Evolutionary conservation across 116 monocot genomes (phyloP).

Genomic region (Phalaenopsis hybrid): DNA sequence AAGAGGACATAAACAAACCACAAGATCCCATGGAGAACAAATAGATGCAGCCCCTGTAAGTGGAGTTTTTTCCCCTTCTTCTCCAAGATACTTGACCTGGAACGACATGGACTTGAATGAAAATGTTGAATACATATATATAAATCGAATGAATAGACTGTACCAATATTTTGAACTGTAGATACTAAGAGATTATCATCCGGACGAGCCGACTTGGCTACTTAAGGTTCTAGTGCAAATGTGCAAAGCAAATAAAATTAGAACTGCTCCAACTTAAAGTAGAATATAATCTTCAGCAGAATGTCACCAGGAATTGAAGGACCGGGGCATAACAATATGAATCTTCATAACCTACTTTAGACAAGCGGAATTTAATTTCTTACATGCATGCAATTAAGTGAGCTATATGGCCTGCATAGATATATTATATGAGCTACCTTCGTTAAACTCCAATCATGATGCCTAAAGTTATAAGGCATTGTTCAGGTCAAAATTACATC

Average conservation of each 20-base stretch:
- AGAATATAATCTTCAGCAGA: neutral
- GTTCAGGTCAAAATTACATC: neutral
- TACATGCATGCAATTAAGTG: neutral
- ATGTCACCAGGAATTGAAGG: neutral
- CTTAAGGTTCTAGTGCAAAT: neutral
- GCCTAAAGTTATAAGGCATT: neutral
- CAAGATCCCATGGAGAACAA: conserved; percentile 96
- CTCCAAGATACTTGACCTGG: conserved; percentile 98
- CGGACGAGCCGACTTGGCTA: neutral
- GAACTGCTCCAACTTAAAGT: neutral
- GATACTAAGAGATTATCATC: neutral
- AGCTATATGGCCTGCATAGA: neutral
- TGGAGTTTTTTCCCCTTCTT: conserved; percentile 83
- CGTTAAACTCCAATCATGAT: neutral
- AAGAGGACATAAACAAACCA: conserved; percentile 50
- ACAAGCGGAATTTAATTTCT: neutral
- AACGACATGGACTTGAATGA: neutral
- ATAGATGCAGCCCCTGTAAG: conserved; percentile 85
- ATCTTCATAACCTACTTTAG: neutral
- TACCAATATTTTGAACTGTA: neutral
- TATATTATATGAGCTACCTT: neutral
- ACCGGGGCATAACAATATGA: neutral
- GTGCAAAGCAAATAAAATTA: neutral
- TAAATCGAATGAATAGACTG: neutral
- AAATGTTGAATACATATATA: neutral